A percentile compares a stretch with the other conserved stretches of the same genome.
These are phyloP conservation scores for Cordyceps cateniannulata DNA, from an alignment of 2,329 filamentous ascomycete genomes.

Conservation along the genomic window DNA sequence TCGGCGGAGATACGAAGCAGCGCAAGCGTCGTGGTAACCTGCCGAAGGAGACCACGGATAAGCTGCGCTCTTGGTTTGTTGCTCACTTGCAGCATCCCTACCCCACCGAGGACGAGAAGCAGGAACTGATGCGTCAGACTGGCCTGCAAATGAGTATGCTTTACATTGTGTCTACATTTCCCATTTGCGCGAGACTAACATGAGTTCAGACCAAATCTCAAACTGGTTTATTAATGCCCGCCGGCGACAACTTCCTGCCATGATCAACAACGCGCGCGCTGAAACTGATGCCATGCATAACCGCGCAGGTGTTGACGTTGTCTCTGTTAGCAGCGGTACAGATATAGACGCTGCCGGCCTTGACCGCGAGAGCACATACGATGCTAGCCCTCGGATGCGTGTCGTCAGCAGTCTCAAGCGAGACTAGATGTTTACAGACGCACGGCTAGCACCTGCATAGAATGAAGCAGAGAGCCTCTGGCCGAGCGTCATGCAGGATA, in stretches of 20 bases:
- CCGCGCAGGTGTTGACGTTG: constrained; percentile 15
- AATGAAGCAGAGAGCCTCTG: not conserved
- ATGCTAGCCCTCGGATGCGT: constrained; percentile 5
- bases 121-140: constrained; percentile 70
- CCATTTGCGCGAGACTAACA: constrained; percentile 14
- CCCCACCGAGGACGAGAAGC: constrained; percentile 82
- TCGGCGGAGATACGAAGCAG: constrained; percentile 41
- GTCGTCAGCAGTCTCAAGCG: not conserved
- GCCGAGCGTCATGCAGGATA: not conserved
- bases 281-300: constrained; percentile 43
- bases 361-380: constrained; percentile 8
- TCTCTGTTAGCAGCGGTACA: not conserved
- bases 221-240: constrained; percentile 80
- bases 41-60: constrained; percentile 83
- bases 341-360: not conserved
- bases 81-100: constrained; percentile 76
- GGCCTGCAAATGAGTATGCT: constrained; percentile 70
- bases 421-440: not conserved
- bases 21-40: constrained; percentile 73
- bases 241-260: constrained; percentile 55
- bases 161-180: constrained; percentile 6
- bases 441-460: not conserved
- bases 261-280: constrained; percentile 50
- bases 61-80: constrained; percentile 72
- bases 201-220: constrained; percentile 55